phyloP scores from a whole-genome alignment of 1,139 yeast genomes.

The Kluyveromyces sp. region DNA sequence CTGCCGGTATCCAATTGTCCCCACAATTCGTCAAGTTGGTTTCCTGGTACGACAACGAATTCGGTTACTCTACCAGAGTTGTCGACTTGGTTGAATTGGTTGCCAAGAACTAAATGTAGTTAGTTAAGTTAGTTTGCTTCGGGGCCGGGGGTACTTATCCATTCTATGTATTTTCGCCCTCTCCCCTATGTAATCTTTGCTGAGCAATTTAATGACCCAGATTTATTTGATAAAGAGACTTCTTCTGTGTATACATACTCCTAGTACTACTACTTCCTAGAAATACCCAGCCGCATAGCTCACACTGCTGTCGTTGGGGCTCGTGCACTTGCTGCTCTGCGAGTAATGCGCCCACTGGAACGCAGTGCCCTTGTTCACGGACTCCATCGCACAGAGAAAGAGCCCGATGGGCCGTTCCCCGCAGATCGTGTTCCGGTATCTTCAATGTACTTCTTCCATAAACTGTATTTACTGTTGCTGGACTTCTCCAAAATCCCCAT shows the following conservation, averaged over 20 bases:
- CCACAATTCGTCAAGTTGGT: conserved; percentile 80
- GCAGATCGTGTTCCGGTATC: conserved; percentile 81
- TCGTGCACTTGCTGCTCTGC: conserved; percentile 58
- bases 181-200: not conserved
- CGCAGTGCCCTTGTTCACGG: conserved; percentile 15
- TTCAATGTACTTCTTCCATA: conserved; percentile 63
- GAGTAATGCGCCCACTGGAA: conserved; percentile 77
- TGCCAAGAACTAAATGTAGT: conserved; percentile 31
- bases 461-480: conserved; percentile 29
- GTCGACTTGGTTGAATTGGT: conserved; percentile 78
- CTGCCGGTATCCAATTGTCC: conserved; percentile 80
- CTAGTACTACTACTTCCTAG: not conserved
- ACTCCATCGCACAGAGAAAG: conserved; percentile 47
- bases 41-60: conserved; percentile 87
- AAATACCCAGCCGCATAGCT: conserved; percentile 79
- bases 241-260: not conserved
- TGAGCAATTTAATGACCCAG: not conserved
- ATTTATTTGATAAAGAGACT: too few relatives aligned
- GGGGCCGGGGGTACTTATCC: not conserved
- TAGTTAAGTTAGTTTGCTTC: not conserved
- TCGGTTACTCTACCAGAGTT: conserved; percentile 86
- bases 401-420: conserved; percentile 81
- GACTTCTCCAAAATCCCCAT: conserved; percentile 51
- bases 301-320: conserved; percentile 63
- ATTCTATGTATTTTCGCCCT: not conserved